Conservation (phyloP, 805 yeast species). For the Kodamaea laetipori region DNA sequence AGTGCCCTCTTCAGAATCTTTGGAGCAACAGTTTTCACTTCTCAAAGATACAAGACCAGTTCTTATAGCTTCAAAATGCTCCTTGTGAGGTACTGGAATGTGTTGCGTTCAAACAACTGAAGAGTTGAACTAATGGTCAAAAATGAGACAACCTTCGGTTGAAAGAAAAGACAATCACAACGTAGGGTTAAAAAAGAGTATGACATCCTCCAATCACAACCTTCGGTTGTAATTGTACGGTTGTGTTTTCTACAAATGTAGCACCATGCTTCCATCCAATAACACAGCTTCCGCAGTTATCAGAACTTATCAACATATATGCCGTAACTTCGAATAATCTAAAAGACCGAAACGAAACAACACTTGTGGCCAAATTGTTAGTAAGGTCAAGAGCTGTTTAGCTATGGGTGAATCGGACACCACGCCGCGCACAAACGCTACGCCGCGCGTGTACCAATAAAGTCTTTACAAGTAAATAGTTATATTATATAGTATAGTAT, state of each 20-base stretch:
- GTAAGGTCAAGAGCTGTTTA: constrained; percentile 70
- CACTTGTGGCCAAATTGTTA: constrained; percentile 73
- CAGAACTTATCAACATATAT: constrained; percentile 22
- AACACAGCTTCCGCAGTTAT: constrained; percentile 18
- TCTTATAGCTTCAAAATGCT: too few relatives aligned
- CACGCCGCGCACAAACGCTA: constrained; percentile 17
- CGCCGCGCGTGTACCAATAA: constrained; percentile 38
- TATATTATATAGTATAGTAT: constrained; percentile 71
- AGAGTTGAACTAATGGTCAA: too few relatives aligned
- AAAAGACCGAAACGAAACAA: constrained; percentile 78
- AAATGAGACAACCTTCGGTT: too few relatives aligned
- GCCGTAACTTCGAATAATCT: constrained; percentile 44
- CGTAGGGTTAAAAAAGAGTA: too few relatives aligned
- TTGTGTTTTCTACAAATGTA: constrained; percentile 44
- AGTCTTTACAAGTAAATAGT: constrained; percentile 52
- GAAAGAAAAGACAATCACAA: too few relatives aligned
- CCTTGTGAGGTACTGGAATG: too few relatives aligned
- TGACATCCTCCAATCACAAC: too few relatives aligned
- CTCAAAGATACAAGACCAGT: too few relatives aligned
- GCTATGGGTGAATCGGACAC: constrained; percentile 41
- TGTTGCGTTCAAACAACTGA: too few relatives aligned
- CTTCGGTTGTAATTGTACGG: too few relatives aligned
- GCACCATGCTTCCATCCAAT: constrained; percentile 55
- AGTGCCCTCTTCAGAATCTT: too few relatives aligned
- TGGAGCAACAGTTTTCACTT: too few relatives aligned